Evolutionary conservation across 306 rosid genomes (phyloP).

Genomic region (Pachyrhizus erosus): DNA sequence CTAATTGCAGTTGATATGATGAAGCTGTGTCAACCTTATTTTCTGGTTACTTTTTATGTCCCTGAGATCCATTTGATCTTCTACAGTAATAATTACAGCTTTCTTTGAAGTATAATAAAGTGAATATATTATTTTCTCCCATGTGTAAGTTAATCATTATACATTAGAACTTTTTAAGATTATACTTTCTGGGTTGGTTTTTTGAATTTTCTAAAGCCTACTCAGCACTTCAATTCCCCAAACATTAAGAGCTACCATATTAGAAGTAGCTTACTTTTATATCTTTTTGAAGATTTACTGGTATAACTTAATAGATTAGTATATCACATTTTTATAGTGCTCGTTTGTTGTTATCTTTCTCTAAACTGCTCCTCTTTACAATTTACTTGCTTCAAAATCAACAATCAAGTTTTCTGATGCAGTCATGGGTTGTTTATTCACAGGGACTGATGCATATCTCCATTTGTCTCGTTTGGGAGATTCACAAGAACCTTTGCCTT

Average conservation of each 20-base stretch:
- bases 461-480: slow-evolving; percentile 92
- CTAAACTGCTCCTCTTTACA: background rate
- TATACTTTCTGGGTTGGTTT: background rate
- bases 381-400: slow-evolving; percentile 8
- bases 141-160: background rate
- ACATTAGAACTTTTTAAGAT: background rate
- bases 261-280: background rate
- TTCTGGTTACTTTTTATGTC: background rate
- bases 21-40: background rate
- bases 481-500: slow-evolving; percentile 89
- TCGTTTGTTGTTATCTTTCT: background rate
- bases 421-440: slow-evolving; percentile 21
- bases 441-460: slow-evolving; percentile 95
- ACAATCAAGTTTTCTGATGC: slow-evolving; percentile 11
- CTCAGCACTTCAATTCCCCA: background rate
- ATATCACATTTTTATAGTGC: background rate
- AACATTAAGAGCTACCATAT: background rate
- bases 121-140: background rate
- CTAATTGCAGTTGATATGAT: background rate
- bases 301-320: background rate
- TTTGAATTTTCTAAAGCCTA: background rate
- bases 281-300: background rate
- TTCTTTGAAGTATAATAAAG: background rate
- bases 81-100: background rate
- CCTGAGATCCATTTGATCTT: background rate